Evolutionary conservation across 805 yeast species (phyloP).

Genomic region (Kluyveromyces lactis): DNA sequence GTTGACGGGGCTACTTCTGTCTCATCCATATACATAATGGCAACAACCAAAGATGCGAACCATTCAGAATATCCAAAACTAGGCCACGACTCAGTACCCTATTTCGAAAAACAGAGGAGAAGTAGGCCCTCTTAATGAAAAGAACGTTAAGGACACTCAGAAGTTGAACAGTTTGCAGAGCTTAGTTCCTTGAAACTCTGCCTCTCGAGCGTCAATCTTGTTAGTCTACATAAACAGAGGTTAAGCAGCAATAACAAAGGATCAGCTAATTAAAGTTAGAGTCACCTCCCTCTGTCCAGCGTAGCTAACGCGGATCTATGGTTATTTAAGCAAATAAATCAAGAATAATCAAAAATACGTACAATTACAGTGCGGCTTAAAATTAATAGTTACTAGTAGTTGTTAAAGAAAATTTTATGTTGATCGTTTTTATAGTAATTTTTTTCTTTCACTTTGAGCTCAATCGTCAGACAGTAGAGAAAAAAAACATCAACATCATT

Average conservation of each 20-base stretch:
- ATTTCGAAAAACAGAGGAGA: slow-evolving; percentile 30
- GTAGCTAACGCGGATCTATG: slow-evolving; percentile 23
- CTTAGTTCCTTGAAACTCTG: slow-evolving; percentile 33
- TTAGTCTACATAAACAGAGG: slow-evolving; percentile 25
- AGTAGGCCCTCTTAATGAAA: slow-evolving; percentile 10
- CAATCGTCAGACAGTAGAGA: too few species aligned
- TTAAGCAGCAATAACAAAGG: slow-evolving; percentile 29
- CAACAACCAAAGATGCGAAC: slow-evolving; percentile 40
- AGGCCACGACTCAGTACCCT: slow-evolving; percentile 26
- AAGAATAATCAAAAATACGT: not conserved
- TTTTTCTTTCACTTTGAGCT: too few species aligned
- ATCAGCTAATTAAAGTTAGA: slow-evolving; percentile 1
- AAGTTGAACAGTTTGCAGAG: slow-evolving; percentile 3
- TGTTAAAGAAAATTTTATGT: not conserved
- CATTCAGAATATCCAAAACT: not conserved
- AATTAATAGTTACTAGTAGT: too few species aligned
- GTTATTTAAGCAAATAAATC: slow-evolving; percentile 9
- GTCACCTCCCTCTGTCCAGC: not conserved
- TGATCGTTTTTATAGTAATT: too few species aligned
- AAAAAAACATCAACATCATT: too few species aligned
- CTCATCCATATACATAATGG: slow-evolving; percentile 39
- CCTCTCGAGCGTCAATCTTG: slow-evolving; percentile 72
- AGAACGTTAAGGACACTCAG: slow-evolving; percentile 2
- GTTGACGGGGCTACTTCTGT: slow-evolving; percentile 97
- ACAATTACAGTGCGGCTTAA: too few species aligned